Base-by-base conservation (phyloP, 352 stramenopile genomes). In the Phytophthora cajani region DNA sequence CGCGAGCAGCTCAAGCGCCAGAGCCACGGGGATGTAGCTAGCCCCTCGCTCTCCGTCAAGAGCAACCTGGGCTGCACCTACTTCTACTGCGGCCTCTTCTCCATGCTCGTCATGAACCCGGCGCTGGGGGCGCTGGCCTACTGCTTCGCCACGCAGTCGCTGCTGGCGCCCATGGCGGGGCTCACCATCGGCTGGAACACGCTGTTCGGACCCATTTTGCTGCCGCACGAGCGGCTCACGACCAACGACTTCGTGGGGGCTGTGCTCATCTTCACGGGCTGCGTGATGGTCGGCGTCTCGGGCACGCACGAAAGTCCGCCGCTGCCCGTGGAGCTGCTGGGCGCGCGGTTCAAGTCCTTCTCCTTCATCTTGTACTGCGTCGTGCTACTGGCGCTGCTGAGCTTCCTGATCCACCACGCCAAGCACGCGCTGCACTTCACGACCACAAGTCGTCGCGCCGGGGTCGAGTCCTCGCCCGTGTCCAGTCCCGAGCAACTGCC, bases 161-260 rank as follows among this genome's bases (percentile, higher is more conserved):
- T 95, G 14, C 72, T 95, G 16, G 85, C 87, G n/a, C 87, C 87
- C 0, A 95, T 95, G 87, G 85, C 84, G 11, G 87, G 87, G 1
- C 79, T 95, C 53, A 92, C 85, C 9, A 91, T 95, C 62, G 84
- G 84, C 27, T 95, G 87, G 87, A 95, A 95, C 71, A 93, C 86
- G 50, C 74, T 93, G 25, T 80, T 95, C 47, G 87, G 84, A 2
- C 87, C 87, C 10, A 82, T 91, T 3, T 52, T 95, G 30, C 70
- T 95, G 17, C 83, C 85, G 6, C 79, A 91, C 58, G 85, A 93
- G 56, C 82, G 79, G 0, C 78, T 93, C 5, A 90, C 80, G 33
- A 92, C 80, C 50, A 85, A 91, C 69, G 87, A 93, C 66, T 90
- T 93, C 60, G 64, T 93, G 12, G 87, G 87, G 14, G 86, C 87